phyloP scores from a whole-genome alignment of 2,329 filamentous ascomycete species.

The Fusarium nurragi region DNA sequence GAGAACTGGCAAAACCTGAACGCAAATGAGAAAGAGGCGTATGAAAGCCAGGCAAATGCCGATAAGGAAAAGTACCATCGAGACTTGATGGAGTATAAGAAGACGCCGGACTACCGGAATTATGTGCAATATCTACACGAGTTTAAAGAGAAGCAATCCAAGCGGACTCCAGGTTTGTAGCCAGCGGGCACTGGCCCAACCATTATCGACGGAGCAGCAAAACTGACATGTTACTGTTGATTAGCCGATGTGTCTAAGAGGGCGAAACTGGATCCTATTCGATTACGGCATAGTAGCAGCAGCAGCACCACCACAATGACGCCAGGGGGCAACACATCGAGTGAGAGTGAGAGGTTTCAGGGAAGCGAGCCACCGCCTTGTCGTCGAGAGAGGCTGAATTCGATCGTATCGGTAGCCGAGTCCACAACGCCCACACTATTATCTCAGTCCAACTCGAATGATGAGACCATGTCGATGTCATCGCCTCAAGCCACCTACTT shows the following conservation, averaged over 20 bases:
- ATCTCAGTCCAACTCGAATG: conserved; percentile 51
- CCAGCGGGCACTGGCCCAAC: background rate
- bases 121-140: conserved; percentile 79
- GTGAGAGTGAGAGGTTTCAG: conserved; percentile 57
- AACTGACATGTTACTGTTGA: conserved; percentile 10
- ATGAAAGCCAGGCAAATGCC: conserved; percentile 74
- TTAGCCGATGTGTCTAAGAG: conserved; percentile 58
- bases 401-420: conserved; percentile 57
- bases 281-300: conserved; percentile 51
- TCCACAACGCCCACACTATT: conserved; percentile 51
- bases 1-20: conserved; percentile 82
- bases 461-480: conserved; percentile 54
- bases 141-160: conserved; percentile 78
- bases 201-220: background rate
- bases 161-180: conserved; percentile 63
- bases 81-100: conserved; percentile 80
- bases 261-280: conserved; percentile 55
- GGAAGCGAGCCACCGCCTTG: conserved; percentile 60
- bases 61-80: conserved; percentile 81
- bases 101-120: conserved; percentile 73
- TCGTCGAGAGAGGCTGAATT: conserved; percentile 59
- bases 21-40: conserved; percentile 73
- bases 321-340: conserved; percentile 50
- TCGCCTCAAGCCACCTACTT: conserved; percentile 55
- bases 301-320: conserved; percentile 51